phyloP scores from a whole-genome alignment of 2,329 filamentous ascomycete species.

The Colletotrichum ledebouriae region DNA sequence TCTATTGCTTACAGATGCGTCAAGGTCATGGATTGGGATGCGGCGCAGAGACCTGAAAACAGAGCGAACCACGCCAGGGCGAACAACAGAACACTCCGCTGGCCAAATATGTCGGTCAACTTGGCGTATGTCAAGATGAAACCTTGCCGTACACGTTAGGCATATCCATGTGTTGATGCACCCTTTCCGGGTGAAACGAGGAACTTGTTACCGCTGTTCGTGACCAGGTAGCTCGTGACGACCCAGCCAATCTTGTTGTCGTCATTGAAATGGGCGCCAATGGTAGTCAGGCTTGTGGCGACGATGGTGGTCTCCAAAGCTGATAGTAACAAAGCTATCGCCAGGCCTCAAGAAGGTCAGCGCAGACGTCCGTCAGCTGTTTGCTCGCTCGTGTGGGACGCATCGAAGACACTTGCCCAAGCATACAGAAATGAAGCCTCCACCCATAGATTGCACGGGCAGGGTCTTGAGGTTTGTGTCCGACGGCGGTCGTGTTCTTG shows the following conservation, averaged over 20 bases:
- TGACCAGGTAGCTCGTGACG: background rate
- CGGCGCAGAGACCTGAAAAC: constrained; percentile 12
- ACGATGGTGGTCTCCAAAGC: constrained; percentile 21
- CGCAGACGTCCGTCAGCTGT: background rate
- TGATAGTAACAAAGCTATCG: constrained; percentile 6
- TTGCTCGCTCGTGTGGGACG: background rate
- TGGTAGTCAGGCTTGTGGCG: constrained; percentile 8
- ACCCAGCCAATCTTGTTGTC: constrained; percentile 18
- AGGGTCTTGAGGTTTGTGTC: constrained; percentile 2
- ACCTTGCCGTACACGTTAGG: background rate
- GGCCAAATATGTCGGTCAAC: constrained; percentile 9
- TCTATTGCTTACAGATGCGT: background rate
- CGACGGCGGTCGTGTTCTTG: constrained; percentile 6
- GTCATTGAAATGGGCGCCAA: background rate
- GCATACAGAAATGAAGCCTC: constrained; percentile 14
- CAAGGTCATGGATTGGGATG: constrained; percentile 5
- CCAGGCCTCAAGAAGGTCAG: background rate
- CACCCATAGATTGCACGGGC: constrained; percentile 11
- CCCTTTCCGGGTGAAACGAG: too few relatives aligned
- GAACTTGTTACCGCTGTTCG: background rate
- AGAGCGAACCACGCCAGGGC: background rate
- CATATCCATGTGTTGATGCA: background rate
- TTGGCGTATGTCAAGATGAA: constrained; percentile 18
- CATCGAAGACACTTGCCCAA: background rate
- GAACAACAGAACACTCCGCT: background rate